Conservation (phyloP, 129 eudicot genomes). For the carrot (Daucus carota) region DH1_v3.0 NC_030381.2:44122501-44123000, state of each 20-base stretch:
- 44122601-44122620: conserved; percentile 46
- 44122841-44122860: conserved; percentile 65
- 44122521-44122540: conserved; percentile 41
- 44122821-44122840: conserved; percentile 52
- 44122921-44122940: neutral
- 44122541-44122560: conserved; percentile 48
- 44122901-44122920: neutral
- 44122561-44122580: conserved; percentile 41
- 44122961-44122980: neutral
- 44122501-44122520: conserved; percentile 38
- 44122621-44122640: conserved; percentile 50
- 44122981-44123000: neutral
- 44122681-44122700: conserved; percentile 46
- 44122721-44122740: conserved; percentile 65
- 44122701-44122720: conserved; percentile 51
- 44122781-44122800: conserved; percentile 45
- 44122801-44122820: conserved; percentile 46
- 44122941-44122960: no score
- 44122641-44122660: conserved; percentile 51
- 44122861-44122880: conserved; percentile 8
- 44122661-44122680: conserved; percentile 62
- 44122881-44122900: neutral
- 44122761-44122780: conserved; percentile 43
- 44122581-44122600: conserved; percentile 41
- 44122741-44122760: conserved; percentile 46